Evolutionary conservation across 306 rosid species (phyloP).

Genomic region (Pyrus pyrifolia): DNA sequence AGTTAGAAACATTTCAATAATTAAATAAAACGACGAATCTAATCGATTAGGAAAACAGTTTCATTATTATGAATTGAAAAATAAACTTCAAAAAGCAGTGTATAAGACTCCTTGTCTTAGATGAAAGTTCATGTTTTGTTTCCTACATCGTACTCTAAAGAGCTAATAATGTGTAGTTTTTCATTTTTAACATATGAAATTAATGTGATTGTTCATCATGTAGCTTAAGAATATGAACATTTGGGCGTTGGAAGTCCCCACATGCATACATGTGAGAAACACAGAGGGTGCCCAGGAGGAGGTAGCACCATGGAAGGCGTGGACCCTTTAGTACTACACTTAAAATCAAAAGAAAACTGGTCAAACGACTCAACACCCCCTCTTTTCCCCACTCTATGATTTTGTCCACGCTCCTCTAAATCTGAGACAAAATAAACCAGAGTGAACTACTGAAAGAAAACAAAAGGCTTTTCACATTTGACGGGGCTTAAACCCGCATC

Average conservation of each 20-base stretch:
- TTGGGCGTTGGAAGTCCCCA: slow-evolving; percentile 31
- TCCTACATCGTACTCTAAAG: too few relatives aligned
- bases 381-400: background rate
- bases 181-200: too few relatives aligned
- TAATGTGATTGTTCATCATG: slow-evolving; percentile 30
- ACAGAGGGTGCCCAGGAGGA: slow-evolving; percentile 12
- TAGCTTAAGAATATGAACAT: slow-evolving; percentile 23
- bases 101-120: background rate
- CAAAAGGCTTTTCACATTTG: slow-evolving; percentile 1
- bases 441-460: background rate
- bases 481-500: too few relatives aligned
- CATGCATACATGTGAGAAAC: slow-evolving; percentile 63
- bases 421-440: background rate
- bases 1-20: too few relatives aligned
- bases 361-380: background rate
- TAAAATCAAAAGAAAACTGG: background rate
- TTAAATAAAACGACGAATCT: too few relatives aligned
- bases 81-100: too few relatives aligned
- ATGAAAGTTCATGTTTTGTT: background rate
- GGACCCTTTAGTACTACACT: slow-evolving; percentile 19
- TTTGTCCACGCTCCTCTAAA: slow-evolving; percentile 2
- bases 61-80: too few relatives aligned
- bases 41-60: too few relatives aligned
- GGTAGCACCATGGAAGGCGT: slow-evolving; percentile 4
- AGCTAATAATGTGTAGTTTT: too few relatives aligned